phyloP scores from a whole-genome alignment of 192 early-diverging fungal genomes.

The Coemansia javaensis region DNA sequence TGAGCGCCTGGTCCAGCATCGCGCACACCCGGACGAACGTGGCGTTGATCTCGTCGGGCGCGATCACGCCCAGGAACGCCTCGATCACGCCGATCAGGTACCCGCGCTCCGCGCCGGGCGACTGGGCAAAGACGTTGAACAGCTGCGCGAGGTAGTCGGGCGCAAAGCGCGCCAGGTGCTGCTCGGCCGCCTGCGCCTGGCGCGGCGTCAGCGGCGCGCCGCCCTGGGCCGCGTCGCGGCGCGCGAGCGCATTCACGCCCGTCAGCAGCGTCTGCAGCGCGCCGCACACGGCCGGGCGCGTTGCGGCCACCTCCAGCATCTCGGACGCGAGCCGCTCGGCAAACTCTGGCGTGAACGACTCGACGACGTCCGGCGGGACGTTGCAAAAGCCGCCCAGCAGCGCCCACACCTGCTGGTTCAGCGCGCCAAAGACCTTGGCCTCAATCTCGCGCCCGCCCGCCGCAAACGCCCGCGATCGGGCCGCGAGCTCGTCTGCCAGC shows the following conservation, averaged over 20 bases:
- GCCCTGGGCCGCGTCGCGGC: conserved; percentile 8
- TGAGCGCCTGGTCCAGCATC: conserved; percentile 57
- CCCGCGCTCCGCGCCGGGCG: conserved; percentile 58
- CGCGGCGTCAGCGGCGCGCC: conserved; percentile 46
- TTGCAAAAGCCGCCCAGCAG: conserved; percentile 83
- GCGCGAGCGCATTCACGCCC: conserved; percentile 28
- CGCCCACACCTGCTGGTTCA: conserved; percentile 84
- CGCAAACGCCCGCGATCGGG: conserved; percentile 57
- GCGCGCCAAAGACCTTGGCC: conserved; percentile 87
- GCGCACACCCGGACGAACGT: conserved; percentile 61
- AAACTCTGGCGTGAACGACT: conserved; percentile 57
- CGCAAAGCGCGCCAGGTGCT: conserved; percentile 61
- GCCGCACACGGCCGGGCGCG: conserved; percentile 73
- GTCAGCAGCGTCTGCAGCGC: conserved; percentile 64
- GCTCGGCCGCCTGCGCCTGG: conserved; percentile 55
- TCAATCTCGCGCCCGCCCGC: conserved; percentile 59
- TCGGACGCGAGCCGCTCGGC: conserved; percentile 73
- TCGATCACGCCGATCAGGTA: conserved; percentile 67
- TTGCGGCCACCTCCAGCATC: conserved; percentile 66
- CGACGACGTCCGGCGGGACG: conserved; percentile 68
- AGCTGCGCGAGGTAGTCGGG: conserved; percentile 68
- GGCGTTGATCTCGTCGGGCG: conserved; percentile 55
- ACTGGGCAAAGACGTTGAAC: conserved; percentile 74
- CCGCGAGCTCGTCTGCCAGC: conserved; percentile 66
- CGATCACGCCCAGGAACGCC: conserved; percentile 61